A percentile compares a stretch with the other conserved stretches of the same genome.
These are phyloP conservation scores for Leishmania mexicana DNA, from an alignment of 208 protist species.

Conservation along the genomic window DNA sequence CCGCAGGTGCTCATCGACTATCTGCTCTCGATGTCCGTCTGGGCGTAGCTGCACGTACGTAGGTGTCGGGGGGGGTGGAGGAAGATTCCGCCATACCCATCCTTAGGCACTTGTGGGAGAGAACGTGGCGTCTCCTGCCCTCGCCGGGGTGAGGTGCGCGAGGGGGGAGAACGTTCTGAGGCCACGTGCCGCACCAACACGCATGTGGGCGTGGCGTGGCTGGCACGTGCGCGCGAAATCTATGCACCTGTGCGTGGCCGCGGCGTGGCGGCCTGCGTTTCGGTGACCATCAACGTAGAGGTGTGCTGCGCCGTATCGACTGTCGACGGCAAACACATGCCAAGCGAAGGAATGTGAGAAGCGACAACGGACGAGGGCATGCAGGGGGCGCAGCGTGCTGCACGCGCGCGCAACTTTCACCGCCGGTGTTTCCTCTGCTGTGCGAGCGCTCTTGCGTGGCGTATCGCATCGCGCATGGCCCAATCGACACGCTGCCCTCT, in stretches of 20 bases:
- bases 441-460: background rate
- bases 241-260: background rate
- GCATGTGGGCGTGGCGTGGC: background rate
- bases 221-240: background rate
- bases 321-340: background rate
- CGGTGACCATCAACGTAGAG: background rate
- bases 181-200: background rate
- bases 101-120: background rate
- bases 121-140: background rate
- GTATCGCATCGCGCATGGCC: background rate
- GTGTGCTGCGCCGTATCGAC: background rate
- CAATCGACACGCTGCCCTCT: background rate
- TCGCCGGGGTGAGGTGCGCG: background rate
- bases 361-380: background rate
- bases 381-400: background rate
- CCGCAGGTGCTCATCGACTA: slow-evolving; percentile 85
- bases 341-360: background rate
- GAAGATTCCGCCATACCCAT: background rate
- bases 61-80: background rate
- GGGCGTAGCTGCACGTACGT: slow-evolving; percentile 34
- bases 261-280: background rate
- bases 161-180: background rate
- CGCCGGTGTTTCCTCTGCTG: background rate
- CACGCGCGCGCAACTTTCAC: background rate
- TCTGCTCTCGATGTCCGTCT: slow-evolving; percentile 66